A percentile compares a stretch with the other conserved stretches of the same genome.
Conservation (phyloP, 495 filamentous ascomycete species). For the Hypomontagnella monticulosa region DNA sequence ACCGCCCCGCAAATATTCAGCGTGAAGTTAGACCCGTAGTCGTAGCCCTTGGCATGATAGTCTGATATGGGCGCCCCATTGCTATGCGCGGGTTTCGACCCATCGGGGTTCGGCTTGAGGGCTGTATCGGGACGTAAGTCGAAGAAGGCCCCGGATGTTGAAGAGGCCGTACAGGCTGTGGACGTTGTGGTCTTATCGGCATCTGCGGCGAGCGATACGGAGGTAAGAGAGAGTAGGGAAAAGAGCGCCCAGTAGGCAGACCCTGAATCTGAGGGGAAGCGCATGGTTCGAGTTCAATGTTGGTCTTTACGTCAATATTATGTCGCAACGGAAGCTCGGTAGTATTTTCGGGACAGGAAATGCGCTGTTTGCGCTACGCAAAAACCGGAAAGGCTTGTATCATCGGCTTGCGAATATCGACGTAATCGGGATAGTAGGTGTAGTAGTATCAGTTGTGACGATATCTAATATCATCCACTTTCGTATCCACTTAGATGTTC, state of each 20-base stretch:
- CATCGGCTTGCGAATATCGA: slow-evolving; percentile 19
- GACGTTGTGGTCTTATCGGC: slow-evolving; percentile 48
- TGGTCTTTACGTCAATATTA: slow-evolving; percentile 4
- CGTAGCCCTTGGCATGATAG: slow-evolving; percentile 85
- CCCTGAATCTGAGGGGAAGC: slow-evolving; percentile 28
- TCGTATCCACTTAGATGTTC: neutral
- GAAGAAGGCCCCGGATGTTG: slow-evolving; percentile 84
- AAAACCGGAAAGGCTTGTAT: neutral
- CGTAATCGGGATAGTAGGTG: neutral
- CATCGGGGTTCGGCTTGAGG: slow-evolving; percentile 62
- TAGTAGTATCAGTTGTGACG: neutral
- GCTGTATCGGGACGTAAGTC: slow-evolving; percentile 82
- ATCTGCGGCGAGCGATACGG: slow-evolving; percentile 36
- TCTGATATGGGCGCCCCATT: slow-evolving; percentile 67
- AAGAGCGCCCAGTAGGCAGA: slow-evolving; percentile 27
- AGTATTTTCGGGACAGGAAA: neutral
- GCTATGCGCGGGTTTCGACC: slow-evolving; percentile 52
- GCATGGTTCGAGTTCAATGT: slow-evolving; percentile 32
- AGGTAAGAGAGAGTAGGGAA: slow-evolving; percentile 34
- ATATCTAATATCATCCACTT: neutral
- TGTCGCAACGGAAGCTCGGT: neutral
- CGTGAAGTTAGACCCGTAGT: slow-evolving; percentile 91
- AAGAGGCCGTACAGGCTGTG: slow-evolving; percentile 82
- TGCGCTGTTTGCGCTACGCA: slow-evolving; percentile 33
- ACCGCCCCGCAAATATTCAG: slow-evolving; percentile 93